Base-by-base conservation (phyloP, 208 protist species). In the Wallacemonas sp. region DNA sequence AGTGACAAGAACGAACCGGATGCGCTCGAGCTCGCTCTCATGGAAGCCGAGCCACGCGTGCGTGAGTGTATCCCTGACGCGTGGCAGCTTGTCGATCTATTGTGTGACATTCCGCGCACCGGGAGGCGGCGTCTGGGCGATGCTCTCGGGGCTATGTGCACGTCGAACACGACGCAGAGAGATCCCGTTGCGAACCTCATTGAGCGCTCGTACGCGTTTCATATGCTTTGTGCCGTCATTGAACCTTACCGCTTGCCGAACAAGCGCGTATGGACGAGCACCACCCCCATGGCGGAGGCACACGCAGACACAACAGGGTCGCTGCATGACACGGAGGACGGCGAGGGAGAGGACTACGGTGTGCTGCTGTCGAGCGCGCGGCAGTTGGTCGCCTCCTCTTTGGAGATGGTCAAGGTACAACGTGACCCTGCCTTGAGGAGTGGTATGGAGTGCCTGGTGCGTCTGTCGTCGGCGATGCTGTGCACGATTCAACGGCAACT, bases 11-110 rank as follows among this genome's bases (percentile, higher is more conserved):
- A 66, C 31, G 47, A 74, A 42, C 44, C 36, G 21, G 62, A 72
- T 24, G 61, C 45, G 54, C 62, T 63, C 55, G 59, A 73, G 51
- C 46, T n/a, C 45, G 72, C 59, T 49, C 70, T 59, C 63, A 62
- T 47, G 24, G 66, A 44, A 12, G 74, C 67, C n/a, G 77, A 68
- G 59, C 75, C 49, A 19, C 76, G 65, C 39, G 26, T 86, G 36
- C 60, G 63, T 19, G 75, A 66, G 45, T 82, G 72, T 61, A 53
- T 86, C 42, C 75, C 80, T 0, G 30, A 69, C 41, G 81, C 83
- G 36, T 59, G 56, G 3, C 68, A 78, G 33, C 58, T 90, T 45
- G 63, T 93, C 44, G 12, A 51, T 6, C 64, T 85, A 27, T 56
- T 84, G 51, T 58, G 65, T 42, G 36, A 19, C n/a, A 49, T 79